Evolutionary conservation across 2,329 filamentous ascomycete genomes (phyloP).

Genomic region (Aspergillus uvarum): DNA sequence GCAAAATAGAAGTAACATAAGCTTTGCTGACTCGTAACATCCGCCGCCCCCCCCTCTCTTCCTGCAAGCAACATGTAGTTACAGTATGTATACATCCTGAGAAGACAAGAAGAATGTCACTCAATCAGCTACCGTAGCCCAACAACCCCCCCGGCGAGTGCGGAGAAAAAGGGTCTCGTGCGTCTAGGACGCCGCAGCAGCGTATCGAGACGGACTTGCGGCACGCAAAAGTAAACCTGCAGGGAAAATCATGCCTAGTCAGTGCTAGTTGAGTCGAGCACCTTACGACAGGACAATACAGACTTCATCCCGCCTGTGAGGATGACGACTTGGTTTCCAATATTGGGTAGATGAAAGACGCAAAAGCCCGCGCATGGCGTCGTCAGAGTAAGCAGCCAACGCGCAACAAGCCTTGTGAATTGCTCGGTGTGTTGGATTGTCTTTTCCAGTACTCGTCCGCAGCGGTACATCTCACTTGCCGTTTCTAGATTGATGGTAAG

Average conservation of each 20-base stretch:
- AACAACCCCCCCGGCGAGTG: background rate
- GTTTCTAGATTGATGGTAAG: background rate
- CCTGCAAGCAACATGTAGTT: too few relatives aligned
- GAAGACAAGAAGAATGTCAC: background rate
- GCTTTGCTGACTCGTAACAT: background rate
- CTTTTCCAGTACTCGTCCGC: background rate
- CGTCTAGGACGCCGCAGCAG: background rate
- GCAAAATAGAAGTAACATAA: background rate
- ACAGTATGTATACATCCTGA: background rate
- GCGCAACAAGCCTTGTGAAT: background rate
- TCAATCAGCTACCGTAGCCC: background rate
- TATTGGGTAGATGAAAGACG: background rate
- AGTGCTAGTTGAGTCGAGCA: background rate
- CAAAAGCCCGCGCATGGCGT: background rate
- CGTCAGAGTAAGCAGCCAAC: background rate
- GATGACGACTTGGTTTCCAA: background rate
- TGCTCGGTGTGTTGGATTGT: background rate
- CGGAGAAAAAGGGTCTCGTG: background rate
- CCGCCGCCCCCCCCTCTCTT: background rate
- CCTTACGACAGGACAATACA: background rate
- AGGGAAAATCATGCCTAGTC: slow-evolving; percentile 5
- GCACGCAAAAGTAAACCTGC: background rate
- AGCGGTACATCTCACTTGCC: background rate
- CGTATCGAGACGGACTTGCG: background rate
- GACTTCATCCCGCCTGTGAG: background rate